phyloP scores from a whole-genome alignment of 2,329 filamentous ascomycete species.

The Plectosphaerella cucumerina region DNA sequence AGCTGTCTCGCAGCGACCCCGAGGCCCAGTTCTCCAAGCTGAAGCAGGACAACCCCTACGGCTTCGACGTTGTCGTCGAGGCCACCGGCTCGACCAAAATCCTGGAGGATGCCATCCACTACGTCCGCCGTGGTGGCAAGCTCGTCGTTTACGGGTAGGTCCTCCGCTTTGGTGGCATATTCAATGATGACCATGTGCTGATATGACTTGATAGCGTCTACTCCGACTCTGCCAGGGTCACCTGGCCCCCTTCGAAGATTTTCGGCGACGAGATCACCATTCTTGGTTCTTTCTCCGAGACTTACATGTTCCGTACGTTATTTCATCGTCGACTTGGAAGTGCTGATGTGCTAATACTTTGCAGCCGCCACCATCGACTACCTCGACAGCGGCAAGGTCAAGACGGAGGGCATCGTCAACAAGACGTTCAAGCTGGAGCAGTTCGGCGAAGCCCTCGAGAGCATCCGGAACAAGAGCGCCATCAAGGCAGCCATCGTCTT shows the following conservation, averaged over 20 bases:
- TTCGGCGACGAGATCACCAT: conserved; percentile 68
- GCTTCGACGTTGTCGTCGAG: conserved; percentile 65
- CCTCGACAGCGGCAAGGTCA: conserved; percentile 56
- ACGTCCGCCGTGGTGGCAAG: conserved; percentile 67
- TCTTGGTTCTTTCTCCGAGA: conserved; percentile 69
- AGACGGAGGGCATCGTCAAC: conserved; percentile 66
- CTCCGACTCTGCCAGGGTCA: conserved; percentile 54
- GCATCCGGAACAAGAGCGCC: conserved; percentile 67
- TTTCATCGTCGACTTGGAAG: not conserved
- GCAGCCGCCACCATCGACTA: conserved; percentile 43
- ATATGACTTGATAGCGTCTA: conserved; percentile 49
- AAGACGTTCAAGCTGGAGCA: conserved; percentile 71
- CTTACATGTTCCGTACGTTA: conserved; percentile 61
- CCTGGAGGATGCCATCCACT: conserved; percentile 67
- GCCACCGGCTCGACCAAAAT: conserved; percentile 67
- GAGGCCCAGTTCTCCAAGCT: conserved; percentile 57
- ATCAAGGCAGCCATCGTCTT: conserved; percentile 74
- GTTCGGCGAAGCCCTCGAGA: conserved; percentile 65
- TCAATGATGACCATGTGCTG: not conserved
- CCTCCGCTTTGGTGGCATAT: not conserved
- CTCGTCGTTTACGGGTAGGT: conserved; percentile 60
- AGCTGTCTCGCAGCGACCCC: conserved; percentile 50
- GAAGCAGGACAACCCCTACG: conserved; percentile 62
- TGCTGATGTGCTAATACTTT: conserved; percentile 1
- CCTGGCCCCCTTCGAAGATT: conserved; percentile 69